A percentile compares a stretch with the other conserved stretches of the same genome.
Evolutionary conservation across 2,329 filamentous ascomycete genomes (phyloP).

Genomic region (Westerdykella aurantiaca): DNA sequence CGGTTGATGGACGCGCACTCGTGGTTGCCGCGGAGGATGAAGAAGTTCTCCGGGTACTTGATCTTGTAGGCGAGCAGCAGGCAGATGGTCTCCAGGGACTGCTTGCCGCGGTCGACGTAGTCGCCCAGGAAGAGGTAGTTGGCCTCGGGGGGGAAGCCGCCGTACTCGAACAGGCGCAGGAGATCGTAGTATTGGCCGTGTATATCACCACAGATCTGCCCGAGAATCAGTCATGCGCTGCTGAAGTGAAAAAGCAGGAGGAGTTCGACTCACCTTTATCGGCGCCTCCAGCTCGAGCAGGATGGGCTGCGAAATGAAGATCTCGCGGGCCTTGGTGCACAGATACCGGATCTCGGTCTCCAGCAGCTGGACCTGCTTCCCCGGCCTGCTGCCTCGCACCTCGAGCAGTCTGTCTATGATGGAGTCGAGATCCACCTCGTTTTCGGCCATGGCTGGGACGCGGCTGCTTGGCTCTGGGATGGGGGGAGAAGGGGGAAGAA

Average conservation of each 20-base stretch:
- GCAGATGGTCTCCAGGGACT: conserved; percentile 97
- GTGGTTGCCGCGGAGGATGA: conserved; percentile 96
- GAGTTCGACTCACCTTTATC: conserved; percentile 72
- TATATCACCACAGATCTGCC: conserved; percentile 96
- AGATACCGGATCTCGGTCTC: conserved; percentile 95
- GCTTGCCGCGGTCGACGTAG: conserved; percentile 98
- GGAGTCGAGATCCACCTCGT: conserved; percentile 97
- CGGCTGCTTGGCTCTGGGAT: conserved; percentile 28
- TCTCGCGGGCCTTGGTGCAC: conserved; percentile 97
- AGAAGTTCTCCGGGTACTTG: conserved; percentile 99
- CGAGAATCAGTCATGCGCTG: not conserved
- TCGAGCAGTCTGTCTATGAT: conserved; percentile 98
- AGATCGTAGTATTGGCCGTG: conserved; percentile 99
- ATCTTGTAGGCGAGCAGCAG: conserved; percentile 97
- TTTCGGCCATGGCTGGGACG: conserved; percentile 61
- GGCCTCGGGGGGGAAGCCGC: conserved; percentile 94
- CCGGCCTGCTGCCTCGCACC: conserved; percentile 93
- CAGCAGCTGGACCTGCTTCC: conserved; percentile 95
- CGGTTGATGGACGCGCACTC: conserved; percentile 98
- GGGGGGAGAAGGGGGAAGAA: conserved; percentile 22
- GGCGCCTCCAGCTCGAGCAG: conserved; percentile 95
- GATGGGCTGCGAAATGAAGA: conserved; percentile 99
- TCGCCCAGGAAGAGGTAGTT: conserved; percentile 99
- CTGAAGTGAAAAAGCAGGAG: not conserved
- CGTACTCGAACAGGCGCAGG: conserved; percentile 94